phyloP scores from a whole-genome alignment of 2,329 filamentous ascomycete species.

The Stagonosporopsis cucurbitacearum region DNA sequence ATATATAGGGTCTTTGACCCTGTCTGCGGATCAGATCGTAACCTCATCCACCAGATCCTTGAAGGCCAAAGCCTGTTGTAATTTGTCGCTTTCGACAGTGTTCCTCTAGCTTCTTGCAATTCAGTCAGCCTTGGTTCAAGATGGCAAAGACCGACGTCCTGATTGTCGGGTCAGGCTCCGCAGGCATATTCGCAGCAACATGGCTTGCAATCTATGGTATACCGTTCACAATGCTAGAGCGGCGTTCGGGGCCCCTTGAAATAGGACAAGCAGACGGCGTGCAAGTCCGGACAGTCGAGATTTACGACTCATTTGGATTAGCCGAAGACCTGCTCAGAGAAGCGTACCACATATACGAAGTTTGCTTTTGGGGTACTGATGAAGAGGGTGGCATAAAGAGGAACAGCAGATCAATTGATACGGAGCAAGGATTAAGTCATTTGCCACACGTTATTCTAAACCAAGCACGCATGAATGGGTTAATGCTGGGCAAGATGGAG shows the following conservation, averaged over 20 bases:
- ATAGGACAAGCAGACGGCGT: constrained; percentile 70
- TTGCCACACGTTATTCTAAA: constrained; percentile 74
- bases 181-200: constrained; percentile 65
- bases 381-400: constrained; percentile 51
- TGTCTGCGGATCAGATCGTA: no score
- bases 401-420: constrained; percentile 59
- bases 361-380: constrained; percentile 57
- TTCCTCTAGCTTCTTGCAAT: neutral
- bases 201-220: constrained; percentile 67
- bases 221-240: constrained; percentile 64
- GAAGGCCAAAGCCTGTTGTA: neutral
- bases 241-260: constrained; percentile 60
- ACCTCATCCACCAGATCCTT: no score
- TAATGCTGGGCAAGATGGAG: constrained; percentile 62
- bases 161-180: constrained; percentile 67
- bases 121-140: constrained; percentile 6
- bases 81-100: neutral
- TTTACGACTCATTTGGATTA: constrained; percentile 75
- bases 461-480: constrained; percentile 71
- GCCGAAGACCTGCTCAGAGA: constrained; percentile 68
- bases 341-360: constrained; percentile 70
- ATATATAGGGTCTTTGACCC: neutral
- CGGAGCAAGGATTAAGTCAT: constrained; percentile 64
- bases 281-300: constrained; percentile 72
- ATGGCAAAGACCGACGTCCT: constrained; percentile 59